A percentile compares a stretch with the other conserved stretches of the same genome.
Conservation (phyloP, 331 rosid genomes). For the Pyrus hybrid region DNA sequence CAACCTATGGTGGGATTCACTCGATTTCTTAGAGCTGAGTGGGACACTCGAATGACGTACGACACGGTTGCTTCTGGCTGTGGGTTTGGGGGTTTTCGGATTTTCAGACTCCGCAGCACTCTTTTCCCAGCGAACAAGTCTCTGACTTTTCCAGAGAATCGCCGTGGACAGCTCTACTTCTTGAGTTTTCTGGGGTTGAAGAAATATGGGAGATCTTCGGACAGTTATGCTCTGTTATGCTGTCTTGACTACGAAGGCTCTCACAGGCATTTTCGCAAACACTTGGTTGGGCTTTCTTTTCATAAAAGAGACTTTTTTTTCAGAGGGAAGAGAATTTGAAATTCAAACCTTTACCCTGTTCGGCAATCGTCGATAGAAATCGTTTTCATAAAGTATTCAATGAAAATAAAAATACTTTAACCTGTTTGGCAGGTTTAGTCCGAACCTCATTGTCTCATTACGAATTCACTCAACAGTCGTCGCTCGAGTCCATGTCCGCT, state of each 20-base stretch:
- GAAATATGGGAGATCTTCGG: constrained; percentile 27
- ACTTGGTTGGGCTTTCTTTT: neutral
- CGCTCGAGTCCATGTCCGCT: too few relatives aligned
- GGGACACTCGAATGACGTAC: constrained; percentile 1
- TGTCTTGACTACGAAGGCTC: constrained; percentile 7
- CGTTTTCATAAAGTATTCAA: too few relatives aligned
- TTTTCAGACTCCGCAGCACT: neutral
- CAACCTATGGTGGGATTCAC: neutral
- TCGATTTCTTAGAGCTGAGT: neutral
- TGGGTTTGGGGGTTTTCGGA: constrained; percentile 5
- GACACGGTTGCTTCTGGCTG: neutral
- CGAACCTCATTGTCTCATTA: too few relatives aligned
- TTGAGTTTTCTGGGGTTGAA: neutral
- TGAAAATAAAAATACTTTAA: too few relatives aligned
- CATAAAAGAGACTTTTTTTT: neutral
- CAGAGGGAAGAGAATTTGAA: constrained; percentile 20
- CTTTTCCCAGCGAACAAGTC: constrained; percentile 3
- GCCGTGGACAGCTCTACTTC: neutral
- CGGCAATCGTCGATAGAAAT: too few relatives aligned
- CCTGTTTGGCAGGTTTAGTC: too few relatives aligned
- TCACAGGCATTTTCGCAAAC: constrained; percentile 37
- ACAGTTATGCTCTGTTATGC: neutral
- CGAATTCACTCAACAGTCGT: too few relatives aligned
- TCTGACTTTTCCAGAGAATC: constrained; percentile 2
- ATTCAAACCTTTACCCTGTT: neutral